Evolutionary conservation across 257 asterid species (phyloP), one percentile per base, ranked within the genome.

Genomic region (Scutellaria barbata): DNA sequence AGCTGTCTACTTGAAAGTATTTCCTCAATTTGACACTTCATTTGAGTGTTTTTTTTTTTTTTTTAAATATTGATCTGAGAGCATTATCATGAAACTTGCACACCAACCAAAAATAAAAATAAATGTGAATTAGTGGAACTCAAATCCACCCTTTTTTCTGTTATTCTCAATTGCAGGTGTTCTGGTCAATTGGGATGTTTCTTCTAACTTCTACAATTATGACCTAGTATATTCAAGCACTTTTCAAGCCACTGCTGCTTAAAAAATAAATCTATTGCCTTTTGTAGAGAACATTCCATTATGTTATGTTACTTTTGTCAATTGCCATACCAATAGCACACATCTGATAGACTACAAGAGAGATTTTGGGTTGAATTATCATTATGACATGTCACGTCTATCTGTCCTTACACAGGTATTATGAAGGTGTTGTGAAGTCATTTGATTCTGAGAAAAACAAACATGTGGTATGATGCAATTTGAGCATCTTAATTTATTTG

Each of bases 391-490:
- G 59, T 41, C 45, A 11, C 48, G 45, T 39, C 60, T 76, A 57
- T 64, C 73, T 48, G 48, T 69, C 64, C 74, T 57, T 40, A 25
- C 74, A 54, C 90, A 92, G 98, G 88, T 92, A 81, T 71, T 92
- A 92, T 76, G 95, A 84, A 85, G 98, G 98, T 69, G 83, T 78
- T 25, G 89, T 92, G 76, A 90, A 90, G 89, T 88, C 98, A 48
- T 92, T 79, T 73, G 98, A 92, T 82, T 78, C 84, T 3, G 86
- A 85, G 77, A 92, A 92, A 77, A 83, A 81, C 82, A 90, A 92
- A 74, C 97, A 92, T 45, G 97, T 90, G 94, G 97, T 92, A 85
- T 81, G 89, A 78, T 70, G 60, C 68, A 54, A 14, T 63, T 81
- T 55, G 10, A 42, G 62, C 57, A 51, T 62, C 81, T 59, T 25